Percentiles rank a stretch among this genome's conserved stretches.
phyloP scores from a whole-genome alignment of 345 rosid genomes.

The Lepidium africanum region DNA sequence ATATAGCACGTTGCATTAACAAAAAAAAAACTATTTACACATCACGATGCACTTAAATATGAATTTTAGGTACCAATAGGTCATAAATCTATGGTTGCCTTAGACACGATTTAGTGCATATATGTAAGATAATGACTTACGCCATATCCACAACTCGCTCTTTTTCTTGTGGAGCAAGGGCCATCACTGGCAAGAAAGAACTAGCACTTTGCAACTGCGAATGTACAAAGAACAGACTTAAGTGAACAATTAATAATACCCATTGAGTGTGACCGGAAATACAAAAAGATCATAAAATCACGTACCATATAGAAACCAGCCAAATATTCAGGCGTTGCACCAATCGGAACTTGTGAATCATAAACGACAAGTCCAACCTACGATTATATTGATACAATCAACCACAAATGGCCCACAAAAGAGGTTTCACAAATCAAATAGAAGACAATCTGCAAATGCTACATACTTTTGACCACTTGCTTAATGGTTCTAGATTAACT shows the following conservation, averaged over 20 bases:
- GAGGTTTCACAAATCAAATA: neutral
- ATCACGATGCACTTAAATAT: neutral
- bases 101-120: neutral
- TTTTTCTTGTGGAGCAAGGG: conserved; percentile 95
- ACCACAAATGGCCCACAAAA: neutral
- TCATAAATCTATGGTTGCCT: neutral
- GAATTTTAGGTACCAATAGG: neutral
- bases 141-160: conserved; percentile 91
- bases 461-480: conserved; percentile 97
- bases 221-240: conserved; percentile 1
- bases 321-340: conserved; percentile 98
- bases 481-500: conserved; percentile 80
- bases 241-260: neutral
- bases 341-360: conserved; percentile 91
- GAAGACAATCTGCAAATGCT: neutral
- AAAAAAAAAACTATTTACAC: neutral
- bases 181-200: conserved; percentile 96
- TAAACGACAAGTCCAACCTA: conserved; percentile 90
- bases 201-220: conserved; percentile 89
- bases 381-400: neutral
- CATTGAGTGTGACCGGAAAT: neutral
- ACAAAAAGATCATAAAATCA: neutral
- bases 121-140: conserved; percentile 40
- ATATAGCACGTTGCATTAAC: neutral
- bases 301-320: conserved; percentile 90